Evolutionary conservation across 768 basidiomycete genomes (phyloP), one percentile per base, ranked within the genome.

Genomic region (Lactarius akahatsu): DNA sequence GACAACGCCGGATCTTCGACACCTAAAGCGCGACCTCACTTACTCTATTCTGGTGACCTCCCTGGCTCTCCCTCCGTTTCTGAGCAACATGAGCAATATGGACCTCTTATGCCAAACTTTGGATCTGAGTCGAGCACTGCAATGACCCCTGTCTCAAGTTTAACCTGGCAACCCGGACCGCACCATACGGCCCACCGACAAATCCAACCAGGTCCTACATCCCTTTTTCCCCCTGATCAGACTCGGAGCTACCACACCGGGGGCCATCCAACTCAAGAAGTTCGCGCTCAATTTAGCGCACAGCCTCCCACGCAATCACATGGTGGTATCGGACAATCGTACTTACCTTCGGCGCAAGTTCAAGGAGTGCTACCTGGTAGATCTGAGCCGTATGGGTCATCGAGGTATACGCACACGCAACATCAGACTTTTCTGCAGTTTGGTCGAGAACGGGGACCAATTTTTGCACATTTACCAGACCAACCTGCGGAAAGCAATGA

Each of bases 161-260:
- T 65, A 62, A 52, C 65, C 65, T 45, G 52, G 66, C 54, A 58
- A 26, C 18, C 63, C 34, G 26, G 64, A 65, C 1, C 63, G 52
- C 56, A 68, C 67, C 38, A 64, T 65, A 9, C 58, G 62, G 34
- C 30, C 1, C 56, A 47, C 8, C 36, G 28, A 62, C 59, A 61
- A 41, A 50, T 45, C 3, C 71, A 64, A 52, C 59, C 57, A n/a
- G 64, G 61, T 13, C 67, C 62, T 40, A 56, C 59, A n/a, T 72
- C 74, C 43, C 72, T 70, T 30, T 67, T 72, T 36, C 69, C 73
- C 18, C 64, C 69, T 13, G 67, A 61, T 57, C 67, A 57, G 15
- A 62, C 63, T 59, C 62, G 57, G 69, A 72, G 58, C 52, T 59
- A 67, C 20, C 56, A 55, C 40, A 59, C 54, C 20, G 23, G 52